phyloP scores from a whole-genome alignment of 2,329 filamentous ascomycete genomes.

The Thelonectria rubi region DNA sequence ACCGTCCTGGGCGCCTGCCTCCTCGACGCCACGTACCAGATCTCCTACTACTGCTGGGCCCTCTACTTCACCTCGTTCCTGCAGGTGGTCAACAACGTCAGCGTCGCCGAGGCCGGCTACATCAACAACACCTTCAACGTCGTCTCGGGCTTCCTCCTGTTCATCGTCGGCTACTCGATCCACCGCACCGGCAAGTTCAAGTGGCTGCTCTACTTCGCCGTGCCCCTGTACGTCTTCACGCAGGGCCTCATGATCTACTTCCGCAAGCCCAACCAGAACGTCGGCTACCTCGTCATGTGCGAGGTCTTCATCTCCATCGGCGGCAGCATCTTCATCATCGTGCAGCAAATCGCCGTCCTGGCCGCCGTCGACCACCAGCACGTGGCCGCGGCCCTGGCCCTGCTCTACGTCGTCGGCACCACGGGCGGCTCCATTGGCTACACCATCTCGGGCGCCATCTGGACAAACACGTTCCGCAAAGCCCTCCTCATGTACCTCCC shows the following conservation, averaged over 20 bases:
- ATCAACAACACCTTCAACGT: conserved; percentile 56
- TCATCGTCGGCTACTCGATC: conserved; percentile 57
- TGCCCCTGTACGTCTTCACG: conserved; percentile 62
- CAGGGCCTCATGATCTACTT: conserved; percentile 51
- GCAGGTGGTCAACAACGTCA: conserved; percentile 57
- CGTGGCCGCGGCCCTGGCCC: conserved; percentile 39
- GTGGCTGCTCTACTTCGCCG: conserved; percentile 54
- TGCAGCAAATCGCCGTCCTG: conserved; percentile 35
- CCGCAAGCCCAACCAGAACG: conserved; percentile 45
- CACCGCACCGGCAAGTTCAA: conserved; percentile 60
- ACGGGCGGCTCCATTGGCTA: conserved; percentile 38
- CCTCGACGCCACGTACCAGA: conserved; percentile 48
- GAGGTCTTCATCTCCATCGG: conserved; percentile 60
- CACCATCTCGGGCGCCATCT: conserved; percentile 41
- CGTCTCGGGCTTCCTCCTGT: conserved; percentile 55
- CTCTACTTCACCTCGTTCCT: conserved; percentile 60
- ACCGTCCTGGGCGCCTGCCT: conserved; percentile 58
- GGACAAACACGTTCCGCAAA: conserved; percentile 41
- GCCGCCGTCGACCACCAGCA: conserved; percentile 42
- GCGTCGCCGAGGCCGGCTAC: conserved; percentile 56
- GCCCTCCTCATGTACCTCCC: conserved; percentile 63
- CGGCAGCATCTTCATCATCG: conserved; percentile 57
- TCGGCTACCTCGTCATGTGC: conserved; percentile 56
- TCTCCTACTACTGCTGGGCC: conserved; percentile 55
- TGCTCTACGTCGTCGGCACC: conserved; percentile 35